Evolutionary conservation across 140 eudicot species (phyloP).

Genomic region (Anethum foeniculum): DNA sequence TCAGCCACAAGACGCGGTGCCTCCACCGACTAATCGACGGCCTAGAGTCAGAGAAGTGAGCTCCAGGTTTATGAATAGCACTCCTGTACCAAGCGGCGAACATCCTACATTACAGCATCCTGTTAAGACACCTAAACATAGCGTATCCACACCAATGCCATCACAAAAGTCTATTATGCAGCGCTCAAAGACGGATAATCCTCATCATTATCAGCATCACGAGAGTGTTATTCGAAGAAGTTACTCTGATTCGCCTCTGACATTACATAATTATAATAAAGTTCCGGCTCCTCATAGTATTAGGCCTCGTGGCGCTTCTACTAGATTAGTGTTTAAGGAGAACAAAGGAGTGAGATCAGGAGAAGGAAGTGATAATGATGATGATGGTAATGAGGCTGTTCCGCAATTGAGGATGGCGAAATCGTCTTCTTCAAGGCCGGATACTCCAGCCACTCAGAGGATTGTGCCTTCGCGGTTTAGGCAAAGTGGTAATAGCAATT

Average conservation of each 20-base stretch:
- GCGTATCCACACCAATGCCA: constrained; percentile 12
- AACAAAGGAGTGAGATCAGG: constrained; percentile 12
- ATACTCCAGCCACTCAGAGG: constrained; percentile 36
- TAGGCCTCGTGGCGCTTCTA: constrained; percentile 22
- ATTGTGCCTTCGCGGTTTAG: constrained; percentile 53
- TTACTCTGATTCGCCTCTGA: constrained; percentile 26
- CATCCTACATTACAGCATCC: background rate
- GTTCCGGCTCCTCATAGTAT: background rate
- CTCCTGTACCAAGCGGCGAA: background rate
- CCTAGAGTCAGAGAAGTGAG: constrained; percentile 70
- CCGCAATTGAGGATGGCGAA: background rate
- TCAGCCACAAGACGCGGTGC: constrained; percentile 3
- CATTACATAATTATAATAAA: constrained; percentile 13
- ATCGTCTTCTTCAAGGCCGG: constrained; percentile 36
- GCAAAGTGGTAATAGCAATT: constrained; percentile 16
- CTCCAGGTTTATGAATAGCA: constrained; percentile 64
- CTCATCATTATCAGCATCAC: background rate
- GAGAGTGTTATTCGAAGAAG: constrained; percentile 2
- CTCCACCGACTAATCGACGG: constrained; percentile 25
- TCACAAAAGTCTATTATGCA: constrained; percentile 12
- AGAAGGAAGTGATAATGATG: background rate
- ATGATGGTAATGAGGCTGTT: background rate
- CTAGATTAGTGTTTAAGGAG: constrained; percentile 37
- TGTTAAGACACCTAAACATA: background rate
- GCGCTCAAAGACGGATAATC: constrained; percentile 4